Evolutionary conservation across 2,329 filamentous ascomycete genomes (phyloP).

Genomic region (Verruconis gallopava): DNA sequence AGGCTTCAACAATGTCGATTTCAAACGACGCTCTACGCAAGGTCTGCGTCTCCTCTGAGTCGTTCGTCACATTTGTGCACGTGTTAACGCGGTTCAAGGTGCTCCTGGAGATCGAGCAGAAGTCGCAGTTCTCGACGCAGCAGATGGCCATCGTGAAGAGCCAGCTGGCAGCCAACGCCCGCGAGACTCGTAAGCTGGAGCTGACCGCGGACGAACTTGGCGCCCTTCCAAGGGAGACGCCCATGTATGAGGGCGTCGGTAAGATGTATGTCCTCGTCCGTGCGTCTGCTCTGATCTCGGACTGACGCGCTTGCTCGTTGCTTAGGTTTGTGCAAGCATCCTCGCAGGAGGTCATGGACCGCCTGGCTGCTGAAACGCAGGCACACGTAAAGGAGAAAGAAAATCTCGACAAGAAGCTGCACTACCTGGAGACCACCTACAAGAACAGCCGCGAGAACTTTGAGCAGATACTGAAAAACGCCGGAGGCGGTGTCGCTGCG

Average conservation of each 20-base stretch:
- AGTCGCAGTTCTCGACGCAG: conserved; percentile 78
- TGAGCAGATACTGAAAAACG: conserved; percentile 59
- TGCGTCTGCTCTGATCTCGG: neutral
- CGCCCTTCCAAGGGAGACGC: conserved; percentile 60
- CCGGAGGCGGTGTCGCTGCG: neutral
- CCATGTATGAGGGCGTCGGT: conserved; percentile 86
- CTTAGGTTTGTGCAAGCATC: conserved; percentile 64
- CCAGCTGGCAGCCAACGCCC: conserved; percentile 73
- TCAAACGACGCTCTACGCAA: conserved; percentile 90
- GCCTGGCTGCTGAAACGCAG: conserved; percentile 61
- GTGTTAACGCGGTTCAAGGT: too few relatives aligned
- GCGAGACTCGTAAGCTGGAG: conserved; percentile 78
- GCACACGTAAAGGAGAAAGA: conserved; percentile 66
- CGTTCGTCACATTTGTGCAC: too few relatives aligned
- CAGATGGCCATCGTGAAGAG: conserved; percentile 77
- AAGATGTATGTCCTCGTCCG: conserved; percentile 75
- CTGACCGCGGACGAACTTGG: conserved; percentile 74
- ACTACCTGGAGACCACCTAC: conserved; percentile 88
- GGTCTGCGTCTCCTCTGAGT: conserved; percentile 40
- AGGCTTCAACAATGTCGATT: too few relatives aligned
- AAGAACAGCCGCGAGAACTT: conserved; percentile 90
- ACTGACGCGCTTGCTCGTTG: neutral
- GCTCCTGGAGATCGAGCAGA: conserved; percentile 85
- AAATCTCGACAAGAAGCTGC: conserved; percentile 72
- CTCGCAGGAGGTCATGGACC: conserved; percentile 57